Evolutionary conservation across 805 yeast genomes (phyloP).

Genomic region (Schwanniomyces pseudopolymorphus): DNA sequence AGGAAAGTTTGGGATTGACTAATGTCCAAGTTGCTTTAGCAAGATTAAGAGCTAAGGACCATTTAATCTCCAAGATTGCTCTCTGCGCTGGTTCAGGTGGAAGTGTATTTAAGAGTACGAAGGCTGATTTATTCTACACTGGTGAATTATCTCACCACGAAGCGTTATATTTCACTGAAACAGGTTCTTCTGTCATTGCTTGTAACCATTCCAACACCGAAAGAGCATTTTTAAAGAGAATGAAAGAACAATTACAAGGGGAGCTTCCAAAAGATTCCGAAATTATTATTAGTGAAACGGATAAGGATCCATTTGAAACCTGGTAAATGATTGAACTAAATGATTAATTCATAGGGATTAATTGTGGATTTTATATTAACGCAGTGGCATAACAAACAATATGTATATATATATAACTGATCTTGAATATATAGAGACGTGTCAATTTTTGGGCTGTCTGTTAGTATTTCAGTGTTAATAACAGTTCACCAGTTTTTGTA

Average conservation of each 20-base stretch:
- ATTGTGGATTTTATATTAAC: not conserved
- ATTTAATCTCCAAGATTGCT: conserved; percentile 58
- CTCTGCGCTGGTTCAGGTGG: conserved; percentile 97
- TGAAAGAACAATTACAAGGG: conserved; percentile 48
- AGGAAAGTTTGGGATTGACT: conserved; percentile 49
- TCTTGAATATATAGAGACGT: not conserved
- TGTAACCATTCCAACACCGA: conserved; percentile 94
- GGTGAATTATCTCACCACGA: conserved; percentile 97
- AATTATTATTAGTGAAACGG: conserved; percentile 53
- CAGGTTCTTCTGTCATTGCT: conserved; percentile 67
- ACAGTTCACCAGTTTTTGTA: too few relatives aligned
- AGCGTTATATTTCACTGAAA: conserved; percentile 66
- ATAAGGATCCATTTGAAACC: conserved; percentile 60
- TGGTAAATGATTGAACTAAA: conserved; percentile 12
- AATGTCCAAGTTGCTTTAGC: conserved; percentile 62
- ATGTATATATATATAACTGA: not conserved
- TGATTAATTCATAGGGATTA: not conserved
- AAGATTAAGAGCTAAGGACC: conserved; percentile 21
- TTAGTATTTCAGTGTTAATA: too few relatives aligned
- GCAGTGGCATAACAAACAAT: not conserved
- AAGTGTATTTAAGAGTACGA: conserved; percentile 60
- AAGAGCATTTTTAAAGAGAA: conserved; percentile 67
- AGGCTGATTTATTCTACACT: conserved; percentile 74
- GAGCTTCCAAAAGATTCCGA: conserved; percentile 45
- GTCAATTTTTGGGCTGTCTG: not conserved